A percentile compares a stretch with the other conserved stretches of the same genome.
Conservation (phyloP, 2,329 filamentous ascomycete genomes). For the Chaetothyriales sp. region DNA sequence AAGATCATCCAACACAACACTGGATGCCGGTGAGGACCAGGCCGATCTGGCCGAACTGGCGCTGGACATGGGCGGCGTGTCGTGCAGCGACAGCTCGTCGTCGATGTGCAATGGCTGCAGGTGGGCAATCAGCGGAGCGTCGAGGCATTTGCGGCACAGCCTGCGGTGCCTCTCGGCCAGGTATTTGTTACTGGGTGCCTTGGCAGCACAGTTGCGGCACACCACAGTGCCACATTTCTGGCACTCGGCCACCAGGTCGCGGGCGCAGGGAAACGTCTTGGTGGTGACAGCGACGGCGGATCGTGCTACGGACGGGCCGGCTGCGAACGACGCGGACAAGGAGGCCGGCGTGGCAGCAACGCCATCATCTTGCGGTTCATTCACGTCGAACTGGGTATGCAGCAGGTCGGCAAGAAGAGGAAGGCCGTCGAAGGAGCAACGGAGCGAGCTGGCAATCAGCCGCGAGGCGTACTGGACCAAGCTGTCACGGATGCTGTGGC, state of each 20-base stretch:
- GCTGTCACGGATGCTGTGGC: constrained; percentile 60
- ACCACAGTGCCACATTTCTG: constrained; percentile 61
- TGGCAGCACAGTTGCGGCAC: constrained; percentile 82
- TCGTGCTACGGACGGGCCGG: background rate
- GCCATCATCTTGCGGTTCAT: background rate
- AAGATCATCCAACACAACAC: constrained; percentile 3
- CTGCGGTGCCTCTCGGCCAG: constrained; percentile 65
- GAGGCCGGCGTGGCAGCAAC: background rate
- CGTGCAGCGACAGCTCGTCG: constrained; percentile 1
- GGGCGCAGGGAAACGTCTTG: constrained; percentile 64
- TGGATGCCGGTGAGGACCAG: constrained; percentile 10
- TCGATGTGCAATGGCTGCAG: constrained; percentile 8
- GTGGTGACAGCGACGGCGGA: background rate
- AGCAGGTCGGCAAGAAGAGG: constrained; percentile 25
- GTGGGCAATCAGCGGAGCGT: constrained; percentile 49
- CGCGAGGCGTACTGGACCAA: constrained; percentile 64
- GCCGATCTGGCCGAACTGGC: constrained; percentile 14
- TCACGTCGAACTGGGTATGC: constrained; percentile 15
- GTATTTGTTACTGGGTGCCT: constrained; percentile 53
- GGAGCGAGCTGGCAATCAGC: constrained; percentile 60
- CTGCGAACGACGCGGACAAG: background rate
- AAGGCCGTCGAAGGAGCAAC: constrained; percentile 57
- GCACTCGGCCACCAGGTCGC: constrained; percentile 75
- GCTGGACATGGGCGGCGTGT: constrained; percentile 7
- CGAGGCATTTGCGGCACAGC: constrained; percentile 60